These are phyloP conservation scores for Plectosphaerella cucumerina DNA, from an alignment of 2,329 filamentous ascomycete species.

Conservation along the genomic window DNA sequence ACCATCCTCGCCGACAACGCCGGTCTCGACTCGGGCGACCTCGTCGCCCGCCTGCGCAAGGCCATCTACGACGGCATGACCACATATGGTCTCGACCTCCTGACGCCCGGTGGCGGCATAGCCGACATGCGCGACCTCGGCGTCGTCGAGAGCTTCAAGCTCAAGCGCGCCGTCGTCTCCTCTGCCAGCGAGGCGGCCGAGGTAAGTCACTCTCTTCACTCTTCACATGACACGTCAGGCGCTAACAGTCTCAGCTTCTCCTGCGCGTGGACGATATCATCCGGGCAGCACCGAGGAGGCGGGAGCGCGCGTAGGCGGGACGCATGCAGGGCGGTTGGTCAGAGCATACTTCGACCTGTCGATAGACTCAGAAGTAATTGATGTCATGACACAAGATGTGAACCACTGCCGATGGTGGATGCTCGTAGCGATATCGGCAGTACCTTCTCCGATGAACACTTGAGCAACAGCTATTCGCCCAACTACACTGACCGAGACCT, in stretches of 20 bases:
- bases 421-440: no score
- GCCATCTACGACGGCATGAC: slow-evolving; percentile 93
- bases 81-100: slow-evolving; percentile 84
- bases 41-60: slow-evolving; percentile 87
- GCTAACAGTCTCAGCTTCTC: slow-evolving; percentile 58
- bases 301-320: slow-evolving; percentile 62
- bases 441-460: no score
- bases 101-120: slow-evolving; percentile 86
- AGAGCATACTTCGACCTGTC: neutral
- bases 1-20: slow-evolving; percentile 98
- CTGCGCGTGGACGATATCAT: slow-evolving; percentile 98
- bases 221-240: slow-evolving; percentile 15
- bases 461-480: no score
- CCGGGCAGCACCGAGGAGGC: slow-evolving; percentile 78
- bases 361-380: no score
- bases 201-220: slow-evolving; percentile 48
- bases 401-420: no score
- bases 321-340: slow-evolving; percentile 10
- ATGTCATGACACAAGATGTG: no score
- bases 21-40: slow-evolving; percentile 89
- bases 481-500: no score
- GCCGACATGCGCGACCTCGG: slow-evolving; percentile 93
- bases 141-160: slow-evolving; percentile 96
- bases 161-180: slow-evolving; percentile 96
- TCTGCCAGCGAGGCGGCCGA: slow-evolving; percentile 96